Evolutionary conservation across 2,329 filamentous ascomycete species (phyloP).

Genomic region (Trichoderma hamatum): DNA sequence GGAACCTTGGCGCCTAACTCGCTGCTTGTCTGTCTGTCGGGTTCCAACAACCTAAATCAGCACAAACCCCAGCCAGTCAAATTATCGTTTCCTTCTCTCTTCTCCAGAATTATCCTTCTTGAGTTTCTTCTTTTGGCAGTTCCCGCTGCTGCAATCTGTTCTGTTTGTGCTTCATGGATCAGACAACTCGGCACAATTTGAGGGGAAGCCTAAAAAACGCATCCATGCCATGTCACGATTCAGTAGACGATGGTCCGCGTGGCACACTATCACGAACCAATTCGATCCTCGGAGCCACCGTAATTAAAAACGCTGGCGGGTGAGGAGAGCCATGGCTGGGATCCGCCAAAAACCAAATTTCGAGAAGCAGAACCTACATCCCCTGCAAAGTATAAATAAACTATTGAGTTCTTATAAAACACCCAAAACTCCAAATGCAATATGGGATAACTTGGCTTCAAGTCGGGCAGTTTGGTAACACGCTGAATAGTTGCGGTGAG

Average conservation of each 20-base stretch:
- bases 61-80: not conserved
- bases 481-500: not conserved
- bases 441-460: not conserved
- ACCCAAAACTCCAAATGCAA: not conserved
- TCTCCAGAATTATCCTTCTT: not conserved
- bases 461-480: not conserved
- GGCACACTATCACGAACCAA: conserved; percentile 6
- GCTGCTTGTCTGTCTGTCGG: not conserved
- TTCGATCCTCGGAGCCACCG: conserved; percentile 4
- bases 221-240: not conserved
- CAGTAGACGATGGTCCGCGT: conserved; percentile 1
- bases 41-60: conserved; percentile 10
- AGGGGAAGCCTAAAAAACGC: not conserved
- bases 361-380: not conserved
- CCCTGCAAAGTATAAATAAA: not conserved
- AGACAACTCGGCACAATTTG: not conserved
- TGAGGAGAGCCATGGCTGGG: not conserved
- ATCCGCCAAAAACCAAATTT: not conserved
- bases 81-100: not conserved
- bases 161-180: not conserved
- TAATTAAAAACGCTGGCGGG: not conserved
- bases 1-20: conserved; percentile 24
- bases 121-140: not conserved
- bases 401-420: not conserved
- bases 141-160: not conserved